These are phyloP conservation scores for Neofusicoccum parvum DNA, from an alignment of 2,329 filamentous ascomycete genomes.

Conservation along the genomic window DNA sequence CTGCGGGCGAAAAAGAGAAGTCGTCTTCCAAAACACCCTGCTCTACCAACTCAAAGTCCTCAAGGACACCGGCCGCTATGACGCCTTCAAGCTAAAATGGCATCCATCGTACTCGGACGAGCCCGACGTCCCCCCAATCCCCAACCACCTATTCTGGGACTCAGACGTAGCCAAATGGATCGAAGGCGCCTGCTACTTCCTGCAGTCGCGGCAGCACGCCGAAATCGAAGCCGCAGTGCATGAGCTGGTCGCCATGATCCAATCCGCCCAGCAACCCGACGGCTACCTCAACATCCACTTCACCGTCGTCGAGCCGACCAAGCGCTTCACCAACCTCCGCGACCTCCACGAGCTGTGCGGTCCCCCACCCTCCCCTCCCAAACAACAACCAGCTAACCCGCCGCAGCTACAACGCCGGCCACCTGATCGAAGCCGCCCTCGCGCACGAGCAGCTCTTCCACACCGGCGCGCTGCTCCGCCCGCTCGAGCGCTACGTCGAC, in stretches of 20 bases:
- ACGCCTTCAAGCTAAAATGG: slow-evolving; percentile 59
- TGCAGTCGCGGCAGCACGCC: slow-evolving; percentile 45
- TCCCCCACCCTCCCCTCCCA: neutral
- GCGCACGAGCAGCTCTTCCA: slow-evolving; percentile 58
- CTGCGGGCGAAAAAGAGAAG: slow-evolving; percentile 42
- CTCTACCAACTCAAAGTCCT: slow-evolving; percentile 57
- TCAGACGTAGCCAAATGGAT: slow-evolving; percentile 63
- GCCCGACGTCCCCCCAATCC: slow-evolving; percentile 57
- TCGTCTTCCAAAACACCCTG: slow-evolving; percentile 49
- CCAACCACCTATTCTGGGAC: slow-evolving; percentile 64
- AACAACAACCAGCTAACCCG: neutral
- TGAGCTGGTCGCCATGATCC: slow-evolving; percentile 62
- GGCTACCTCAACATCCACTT: slow-evolving; percentile 67
- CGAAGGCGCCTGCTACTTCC: slow-evolving; percentile 62
- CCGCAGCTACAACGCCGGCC: slow-evolving; percentile 60
- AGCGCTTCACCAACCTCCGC: slow-evolving; percentile 60
- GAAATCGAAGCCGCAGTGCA: slow-evolving; percentile 55
- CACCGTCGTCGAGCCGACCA: slow-evolving; percentile 59
- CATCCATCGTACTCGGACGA: slow-evolving; percentile 56
- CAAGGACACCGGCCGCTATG: slow-evolving; percentile 57
- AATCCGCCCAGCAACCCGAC: slow-evolving; percentile 58
- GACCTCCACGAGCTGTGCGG: slow-evolving; percentile 64
- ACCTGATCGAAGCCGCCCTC: slow-evolving; percentile 63
- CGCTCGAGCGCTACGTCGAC: slow-evolving; percentile 58
- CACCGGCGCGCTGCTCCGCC: slow-evolving; percentile 55